Base-by-base conservation (phyloP, 139 green algal genomes). In the Nannochloris sp. region DNA sequence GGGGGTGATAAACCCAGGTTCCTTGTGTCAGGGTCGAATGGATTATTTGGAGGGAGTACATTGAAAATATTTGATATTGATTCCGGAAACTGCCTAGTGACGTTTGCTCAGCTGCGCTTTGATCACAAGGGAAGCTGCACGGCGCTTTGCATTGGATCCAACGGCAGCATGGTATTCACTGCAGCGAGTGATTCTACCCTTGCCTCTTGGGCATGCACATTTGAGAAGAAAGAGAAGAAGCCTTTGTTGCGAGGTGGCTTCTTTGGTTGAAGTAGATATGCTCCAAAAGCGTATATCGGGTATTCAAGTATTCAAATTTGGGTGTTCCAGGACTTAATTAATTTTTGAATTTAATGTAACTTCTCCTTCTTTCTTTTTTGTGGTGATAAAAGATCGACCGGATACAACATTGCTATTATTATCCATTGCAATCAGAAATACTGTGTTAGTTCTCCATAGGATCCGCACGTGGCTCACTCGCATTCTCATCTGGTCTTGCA, bases 171-270 rank as follows among this genome's bases (percentile, higher is more conserved):
- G 3, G 44, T 76, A 36, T 68, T 63, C 48, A 63, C 55, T 23
- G 70, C 49, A 6, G 63, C 62, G n/a, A 69, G 57, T 49, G 63
- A 76, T 33, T 65, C 63, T 48, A 76, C 56, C 2, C 11, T 76
- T 17, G 63, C 58, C 1, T 45, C 43, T 28, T 76, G 70, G 70
- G 12, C 16, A 26, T 53, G 46, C 12, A 28, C 10, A 8, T 53
- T 53, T 40, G 33, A 40, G 33, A 40, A 40, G 33, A 40, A 40
- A 9, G 33, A 40, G 33, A 40, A 40, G 33, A 40, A 40, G 11
- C 33, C 33, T 40, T 8, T 40, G 33, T 40, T 40, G 33, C 33
- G 33, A 12, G 33, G 33, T 40, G 33, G 33, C 0, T 40, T 40
- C 10, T 40, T 40, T 40, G 33, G 33, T 8, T 40, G 33, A 40